These are phyloP conservation scores for Eucalyptus urophylla DNA, from an alignment of 345 rosid genomes.

Conservation along the genomic window DNA sequence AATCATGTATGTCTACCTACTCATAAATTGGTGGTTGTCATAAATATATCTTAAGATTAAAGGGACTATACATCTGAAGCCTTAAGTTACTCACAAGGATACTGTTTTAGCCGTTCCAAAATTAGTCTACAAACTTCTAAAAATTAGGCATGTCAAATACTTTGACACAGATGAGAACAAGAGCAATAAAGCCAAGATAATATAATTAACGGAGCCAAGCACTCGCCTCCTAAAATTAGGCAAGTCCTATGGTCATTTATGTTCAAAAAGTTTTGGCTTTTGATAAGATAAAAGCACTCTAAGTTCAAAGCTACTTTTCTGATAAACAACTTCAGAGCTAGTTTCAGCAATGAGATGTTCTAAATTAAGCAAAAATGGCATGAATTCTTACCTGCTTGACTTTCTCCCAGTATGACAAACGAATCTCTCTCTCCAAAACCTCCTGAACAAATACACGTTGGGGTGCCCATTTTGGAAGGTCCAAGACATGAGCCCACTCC, in stretches of 20 bases:
- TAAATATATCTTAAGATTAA: background rate
- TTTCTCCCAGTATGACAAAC: slow-evolving; percentile 96
- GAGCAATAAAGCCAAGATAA: no score
- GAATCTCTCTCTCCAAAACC: slow-evolving; percentile 95
- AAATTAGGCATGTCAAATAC: background rate
- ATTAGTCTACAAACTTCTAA: background rate
- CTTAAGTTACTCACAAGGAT: background rate
- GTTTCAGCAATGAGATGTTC: background rate
- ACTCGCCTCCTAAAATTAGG: background rate
- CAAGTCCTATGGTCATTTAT: background rate
- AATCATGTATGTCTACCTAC: background rate
- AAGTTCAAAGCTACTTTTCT: background rate
- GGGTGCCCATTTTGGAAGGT: slow-evolving; percentile 98
- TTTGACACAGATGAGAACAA: no score
- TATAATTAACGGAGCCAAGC: no score
- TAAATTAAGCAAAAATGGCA: background rate
- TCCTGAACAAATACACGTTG: slow-evolving; percentile 97
- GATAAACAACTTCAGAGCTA: background rate
- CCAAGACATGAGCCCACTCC: slow-evolving; percentile 96
- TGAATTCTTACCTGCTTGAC: slow-evolving; percentile 67
- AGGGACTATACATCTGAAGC: background rate
- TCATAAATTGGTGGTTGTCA: background rate
- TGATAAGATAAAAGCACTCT: background rate
- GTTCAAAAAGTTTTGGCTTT: background rate
- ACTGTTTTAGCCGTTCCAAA: background rate